These are phyloP conservation scores for Cryptosporidium felis DNA, from an alignment of 169 alveolate genomes.

Conservation along the genomic window DNA sequence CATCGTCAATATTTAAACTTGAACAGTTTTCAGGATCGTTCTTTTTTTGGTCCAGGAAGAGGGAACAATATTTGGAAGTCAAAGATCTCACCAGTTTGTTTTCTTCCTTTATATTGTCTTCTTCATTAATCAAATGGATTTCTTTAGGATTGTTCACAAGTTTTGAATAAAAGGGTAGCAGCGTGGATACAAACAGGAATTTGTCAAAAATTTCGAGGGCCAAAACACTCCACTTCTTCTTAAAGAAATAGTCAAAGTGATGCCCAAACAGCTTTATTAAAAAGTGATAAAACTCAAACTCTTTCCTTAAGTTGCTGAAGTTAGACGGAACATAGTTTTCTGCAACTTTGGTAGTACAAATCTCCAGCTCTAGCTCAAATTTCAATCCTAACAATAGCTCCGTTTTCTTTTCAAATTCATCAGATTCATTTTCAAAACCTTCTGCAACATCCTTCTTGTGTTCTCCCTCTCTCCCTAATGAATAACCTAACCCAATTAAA, in stretches of 20 bases:
- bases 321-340: constrained; percentile 1
- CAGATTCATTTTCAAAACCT: too few species aligned
- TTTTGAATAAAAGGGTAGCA: constrained; percentile 30
- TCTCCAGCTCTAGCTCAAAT: not conserved
- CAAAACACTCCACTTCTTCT: not conserved
- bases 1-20: too few species aligned
- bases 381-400: not conserved
- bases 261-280: not conserved
- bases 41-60: too few species aligned
- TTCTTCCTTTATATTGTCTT: not conserved
- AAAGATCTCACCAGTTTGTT: too few species aligned
- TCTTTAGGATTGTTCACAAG: not conserved
- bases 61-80: too few species aligned
- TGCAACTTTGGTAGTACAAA: not conserved
- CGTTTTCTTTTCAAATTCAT: too few species aligned
- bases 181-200: not conserved
- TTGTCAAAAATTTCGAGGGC: constrained; percentile 25
- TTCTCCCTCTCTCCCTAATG: too few species aligned
- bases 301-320: not conserved
- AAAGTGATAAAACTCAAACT: constrained; percentile 18
- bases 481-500: too few species aligned
- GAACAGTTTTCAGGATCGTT: too few species aligned
- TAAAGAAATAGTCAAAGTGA: not conserved
- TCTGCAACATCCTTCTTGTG: too few species aligned
- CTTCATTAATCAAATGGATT: not conserved